Base-by-base conservation (phyloP, 768 basidiomycete species). In the Mycena belliarum region DNA sequence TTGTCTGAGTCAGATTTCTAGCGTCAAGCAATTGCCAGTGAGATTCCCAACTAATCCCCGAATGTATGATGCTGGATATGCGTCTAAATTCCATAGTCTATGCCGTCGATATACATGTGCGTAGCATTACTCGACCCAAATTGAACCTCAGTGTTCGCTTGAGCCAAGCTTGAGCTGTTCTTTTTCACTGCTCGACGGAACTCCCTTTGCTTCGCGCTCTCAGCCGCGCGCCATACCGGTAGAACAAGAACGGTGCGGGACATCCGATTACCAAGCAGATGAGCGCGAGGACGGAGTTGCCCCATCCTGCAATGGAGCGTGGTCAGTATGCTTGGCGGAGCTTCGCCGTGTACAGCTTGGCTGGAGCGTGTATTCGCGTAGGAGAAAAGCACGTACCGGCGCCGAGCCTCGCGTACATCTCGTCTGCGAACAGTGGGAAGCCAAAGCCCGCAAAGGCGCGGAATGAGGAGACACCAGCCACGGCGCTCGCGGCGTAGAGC, bases 351-450 rank as follows among this genome's bases (percentile, higher is more conserved):
- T n/a, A n/a, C n/a, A n/a, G n/a, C n/a, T n/a, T n/a, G n/a, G n/a
- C 11, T 33, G 10, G 9, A 38, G 7, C 20, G 37, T 16, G 18
- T 21, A 35, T 35, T 10, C 12, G 29, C 29, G n/a, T 32, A 32
- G 42, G 25, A 32, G 41, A 32, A 32, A 40, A 51, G 24, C 16
- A 65, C 69, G 14, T 41, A 72, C 73, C 73, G 57, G 78, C 71
- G 6, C 84, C 86, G 0, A 87, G 69, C 35, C 70, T 69, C 11
- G 68, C 70, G 65, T 79, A 86, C 77, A 87, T 82, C 43, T 77
- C 72, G 50, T 82, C 82, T 5, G 82, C 84, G 61, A 87, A 88
- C 28, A 88, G 69, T 8, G 86, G 87, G 65, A 89, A 86, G 12
- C 77, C 81, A 47, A 85, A 87, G 3, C 86, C 86, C 4, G 81